Evolutionary conservation across 1,139 yeast species (phyloP).

Genomic region (Debaryomyces coudertii): DNA sequence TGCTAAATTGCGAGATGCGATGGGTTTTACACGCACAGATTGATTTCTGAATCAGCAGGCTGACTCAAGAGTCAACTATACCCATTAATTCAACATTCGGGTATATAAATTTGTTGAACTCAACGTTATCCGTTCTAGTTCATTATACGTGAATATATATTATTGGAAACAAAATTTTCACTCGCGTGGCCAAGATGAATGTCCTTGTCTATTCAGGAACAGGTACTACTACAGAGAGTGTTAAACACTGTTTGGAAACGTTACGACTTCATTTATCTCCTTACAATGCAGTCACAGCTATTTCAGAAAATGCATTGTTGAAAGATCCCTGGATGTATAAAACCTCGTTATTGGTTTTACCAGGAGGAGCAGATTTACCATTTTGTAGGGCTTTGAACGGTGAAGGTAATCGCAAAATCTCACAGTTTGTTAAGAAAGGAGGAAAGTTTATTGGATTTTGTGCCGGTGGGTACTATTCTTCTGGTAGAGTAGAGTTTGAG

Average conservation of each 20-base stretch:
- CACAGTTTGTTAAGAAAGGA: conserved; percentile 71
- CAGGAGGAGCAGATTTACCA: conserved; percentile 97
- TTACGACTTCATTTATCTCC: conserved; percentile 80
- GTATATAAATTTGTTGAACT: conserved; percentile 1
- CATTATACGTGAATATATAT: not conserved
- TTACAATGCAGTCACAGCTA: conserved; percentile 80
- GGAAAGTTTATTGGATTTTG: conserved; percentile 87
- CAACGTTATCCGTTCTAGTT: not conserved
- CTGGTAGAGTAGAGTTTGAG: conserved; percentile 81
- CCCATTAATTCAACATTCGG: not conserved
- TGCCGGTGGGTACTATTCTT: conserved; percentile 93
- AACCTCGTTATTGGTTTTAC: conserved; percentile 79
- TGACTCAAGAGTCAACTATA: conserved; percentile 4
- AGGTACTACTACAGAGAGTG: conserved; percentile 87
- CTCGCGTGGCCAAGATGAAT: conserved; percentile 53
- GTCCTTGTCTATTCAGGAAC: conserved; percentile 82
- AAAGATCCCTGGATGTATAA: conserved; percentile 89
- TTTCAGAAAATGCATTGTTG: conserved; percentile 61
- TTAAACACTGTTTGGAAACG: conserved; percentile 79
- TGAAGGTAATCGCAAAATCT: conserved; percentile 60
- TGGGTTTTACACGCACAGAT: conserved; percentile 6
- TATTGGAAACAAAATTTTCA: not conserved
- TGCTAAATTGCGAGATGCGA: conserved; percentile 1
- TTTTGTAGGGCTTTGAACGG: conserved; percentile 75
- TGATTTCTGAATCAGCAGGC: not conserved